phyloP scores from a whole-genome alignment of 768 basidiomycete genomes.

The Chlorophyllum brunneum region DNA sequence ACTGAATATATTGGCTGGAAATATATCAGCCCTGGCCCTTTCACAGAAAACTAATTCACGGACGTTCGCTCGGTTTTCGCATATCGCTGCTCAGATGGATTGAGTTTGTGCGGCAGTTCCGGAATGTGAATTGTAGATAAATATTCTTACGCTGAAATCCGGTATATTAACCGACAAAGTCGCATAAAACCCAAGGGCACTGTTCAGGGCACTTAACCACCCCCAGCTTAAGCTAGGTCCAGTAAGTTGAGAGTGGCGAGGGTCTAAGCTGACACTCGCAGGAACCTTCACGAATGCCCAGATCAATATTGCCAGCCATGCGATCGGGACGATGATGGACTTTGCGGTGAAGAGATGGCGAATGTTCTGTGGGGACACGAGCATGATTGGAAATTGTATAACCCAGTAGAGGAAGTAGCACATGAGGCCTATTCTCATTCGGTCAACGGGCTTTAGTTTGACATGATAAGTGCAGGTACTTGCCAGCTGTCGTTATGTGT shows the following conservation, averaged over 20 bases:
- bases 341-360: constrained; percentile 75
- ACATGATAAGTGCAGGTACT: constrained; percentile 13
- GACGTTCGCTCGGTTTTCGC: constrained; percentile 64
- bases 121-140: not conserved
- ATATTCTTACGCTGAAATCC: constrained; percentile 72
- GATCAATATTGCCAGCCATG: constrained; percentile 70
- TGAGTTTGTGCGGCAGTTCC: not conserved
- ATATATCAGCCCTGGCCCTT: not conserved
- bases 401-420: constrained; percentile 79
- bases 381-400: constrained; percentile 71
- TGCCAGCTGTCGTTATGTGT: constrained; percentile 62
- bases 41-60: constrained; percentile 17
- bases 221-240: constrained; percentile 67
- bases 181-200: constrained; percentile 69
- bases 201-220: constrained; percentile 75
- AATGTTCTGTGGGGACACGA: constrained; percentile 75
- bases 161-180: constrained; percentile 79
- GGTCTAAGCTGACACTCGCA: constrained; percentile 53
- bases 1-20: constrained; percentile 67
- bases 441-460: not conserved
- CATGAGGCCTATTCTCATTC: constrained; percentile 46
- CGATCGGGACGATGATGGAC: constrained; percentile 56
- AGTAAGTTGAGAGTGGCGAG: constrained; percentile 43
- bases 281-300: constrained; percentile 76
- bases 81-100: constrained; percentile 51